These are phyloP conservation scores for Camellia japonica DNA, from an alignment of 148 eudicot species.

Conservation along the genomic window DNA sequence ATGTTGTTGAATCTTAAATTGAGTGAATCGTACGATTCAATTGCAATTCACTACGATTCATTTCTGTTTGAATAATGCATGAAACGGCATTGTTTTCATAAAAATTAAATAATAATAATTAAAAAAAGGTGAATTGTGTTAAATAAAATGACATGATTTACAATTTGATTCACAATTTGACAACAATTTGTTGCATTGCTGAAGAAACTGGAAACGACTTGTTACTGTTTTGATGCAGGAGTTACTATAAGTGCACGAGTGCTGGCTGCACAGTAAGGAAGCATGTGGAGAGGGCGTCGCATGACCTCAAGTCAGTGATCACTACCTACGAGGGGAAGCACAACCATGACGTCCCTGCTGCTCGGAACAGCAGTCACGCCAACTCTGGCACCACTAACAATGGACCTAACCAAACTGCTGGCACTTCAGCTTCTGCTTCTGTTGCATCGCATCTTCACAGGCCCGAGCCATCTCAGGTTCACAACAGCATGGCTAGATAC, in stretches of 20 bases:
- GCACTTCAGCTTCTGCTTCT: constrained; percentile 16
- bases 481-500: constrained; percentile 33
- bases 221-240: constrained; percentile 36
- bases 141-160: too few relatives aligned
- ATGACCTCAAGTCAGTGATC: constrained; percentile 62
- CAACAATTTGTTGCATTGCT: not conserved
- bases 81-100: too few relatives aligned
- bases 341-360: constrained; percentile 70
- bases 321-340: constrained; percentile 76
- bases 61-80: too few relatives aligned
- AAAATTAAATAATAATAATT: too few relatives aligned
- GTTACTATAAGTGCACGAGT: constrained; percentile 72
- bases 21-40: too few relatives aligned
- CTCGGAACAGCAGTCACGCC: constrained; percentile 46
- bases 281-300: constrained; percentile 72
- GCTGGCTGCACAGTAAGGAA: constrained; percentile 64
- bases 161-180: too few relatives aligned
- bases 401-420: constrained; percentile 19
- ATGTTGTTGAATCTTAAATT: too few relatives aligned
- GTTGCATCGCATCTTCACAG: constrained; percentile 29
- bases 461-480: constrained; percentile 39
- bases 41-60: too few relatives aligned
- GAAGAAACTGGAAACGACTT: not conserved
- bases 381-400: constrained; percentile 24
- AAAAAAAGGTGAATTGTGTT: too few relatives aligned